Evolutionary conservation across 805 yeast species (phyloP), one percentile per base, ranked within the genome.

Genomic region (Tetrapisispora nanseiensis): DNA sequence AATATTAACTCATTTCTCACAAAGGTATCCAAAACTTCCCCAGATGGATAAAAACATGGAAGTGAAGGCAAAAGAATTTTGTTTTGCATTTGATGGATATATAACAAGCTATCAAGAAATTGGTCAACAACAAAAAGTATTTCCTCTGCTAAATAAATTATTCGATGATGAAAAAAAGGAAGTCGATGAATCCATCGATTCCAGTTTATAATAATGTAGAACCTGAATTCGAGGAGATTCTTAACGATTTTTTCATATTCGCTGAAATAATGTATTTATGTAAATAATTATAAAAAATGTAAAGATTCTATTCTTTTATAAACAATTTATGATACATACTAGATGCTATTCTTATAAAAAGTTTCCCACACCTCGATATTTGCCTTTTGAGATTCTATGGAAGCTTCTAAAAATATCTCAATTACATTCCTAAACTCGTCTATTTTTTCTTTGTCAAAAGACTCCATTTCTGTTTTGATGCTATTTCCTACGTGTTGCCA

Each of bases 311-410:
- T n/a, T 15, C 12, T 13, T 33, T 22, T 33, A 12, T n/a, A 15
- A 10, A 15, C 7, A 4, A n/a, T 5, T 11, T 26, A 11, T 11
- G 13, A 7, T 21, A 13, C 4, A 31, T 2, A 10, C 24, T 56
- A 50, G 36, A 67, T 48, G 30, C 61, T 56, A n/a, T 62, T 67
- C 39, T 81, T 85, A 56, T 86, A 87, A 57, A 90, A 92, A 0
- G 87, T 78, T 59, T 84, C 92, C 86, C 90, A 84, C n/a, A 81
- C 61, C 56, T 84, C 94, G 45, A 84, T 84, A 26, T 82, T 78
- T 59, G 87, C 96, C 65, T 92, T 92, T 63, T 92, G 98, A 26
- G 87, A 73, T 63, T 92, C 98, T 42, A 89, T 83, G 20, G 92
- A 75, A 40, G 92, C 78, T 61, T 92, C 97, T 57, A 94, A 74